These are phyloP conservation scores for Hemisphaericaspora nanyangensis DNA, from an alignment of 805 yeast genomes.

Conservation along the genomic window DNA sequence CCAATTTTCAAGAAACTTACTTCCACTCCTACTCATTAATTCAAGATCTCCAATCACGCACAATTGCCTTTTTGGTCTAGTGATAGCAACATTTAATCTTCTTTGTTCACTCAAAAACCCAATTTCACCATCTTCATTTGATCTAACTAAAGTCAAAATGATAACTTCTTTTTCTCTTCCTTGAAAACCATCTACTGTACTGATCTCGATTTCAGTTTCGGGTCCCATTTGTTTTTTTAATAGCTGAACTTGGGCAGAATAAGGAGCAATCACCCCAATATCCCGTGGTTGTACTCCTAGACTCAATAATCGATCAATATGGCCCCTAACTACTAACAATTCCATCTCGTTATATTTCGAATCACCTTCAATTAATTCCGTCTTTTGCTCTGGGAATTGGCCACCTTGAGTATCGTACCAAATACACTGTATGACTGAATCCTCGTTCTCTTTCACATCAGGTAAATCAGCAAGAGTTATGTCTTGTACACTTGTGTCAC, in stretches of 20 bases:
- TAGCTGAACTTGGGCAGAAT: conserved; percentile 76
- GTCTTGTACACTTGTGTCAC: conserved; percentile 55
- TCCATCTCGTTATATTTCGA: conserved; percentile 82
- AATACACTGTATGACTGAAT: conserved; percentile 50
- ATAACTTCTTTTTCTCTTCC: conserved; percentile 93
- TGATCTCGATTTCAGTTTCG: conserved; percentile 54
- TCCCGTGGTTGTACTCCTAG: conserved; percentile 50
- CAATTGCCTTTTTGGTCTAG: conserved; percentile 81
- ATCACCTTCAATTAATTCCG: conserved; percentile 22
- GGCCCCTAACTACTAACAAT: conserved; percentile 54
- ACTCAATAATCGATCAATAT: conserved; percentile 48
- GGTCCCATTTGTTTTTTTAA: conserved; percentile 39
- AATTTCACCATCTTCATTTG: conserved; percentile 64
- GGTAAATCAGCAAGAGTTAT: conserved; percentile 52
- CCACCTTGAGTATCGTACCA: conserved; percentile 97
- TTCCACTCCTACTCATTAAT: conserved; percentile 44
- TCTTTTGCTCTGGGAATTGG: conserved; percentile 58
- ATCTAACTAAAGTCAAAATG: conserved; percentile 74
- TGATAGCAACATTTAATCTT: conserved; percentile 89
- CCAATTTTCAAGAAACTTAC: conserved; percentile 60
- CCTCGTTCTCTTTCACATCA: conserved; percentile 45
- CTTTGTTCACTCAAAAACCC: conserved; percentile 81
- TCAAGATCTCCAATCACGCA: conserved; percentile 87
- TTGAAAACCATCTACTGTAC: conserved; percentile 95
- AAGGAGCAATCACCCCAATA: conserved; percentile 89